Evolutionary conservation across 148 eudicot genomes (phyloP).

Genomic region (Fagopyrum homotropicum): DNA sequence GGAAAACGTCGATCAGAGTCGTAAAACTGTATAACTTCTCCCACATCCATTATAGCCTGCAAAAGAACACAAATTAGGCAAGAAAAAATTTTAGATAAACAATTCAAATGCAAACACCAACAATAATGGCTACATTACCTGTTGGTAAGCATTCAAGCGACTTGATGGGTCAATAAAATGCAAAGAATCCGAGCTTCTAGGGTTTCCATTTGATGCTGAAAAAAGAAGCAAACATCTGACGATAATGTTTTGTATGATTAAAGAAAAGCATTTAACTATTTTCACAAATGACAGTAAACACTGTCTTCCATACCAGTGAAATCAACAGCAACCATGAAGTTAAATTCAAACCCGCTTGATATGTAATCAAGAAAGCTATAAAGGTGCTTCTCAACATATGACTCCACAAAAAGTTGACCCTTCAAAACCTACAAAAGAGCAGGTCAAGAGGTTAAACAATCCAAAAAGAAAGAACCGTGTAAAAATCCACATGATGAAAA

Average conservation of each 20-base stretch:
- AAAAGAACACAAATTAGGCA: conserved; percentile 17
- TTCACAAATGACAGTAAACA: background rate
- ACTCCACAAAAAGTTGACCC: conserved; percentile 73
- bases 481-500: background rate
- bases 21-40: conserved; percentile 76
- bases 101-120: background rate
- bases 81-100: background rate
- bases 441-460: background rate
- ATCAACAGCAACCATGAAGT: conserved; percentile 73
- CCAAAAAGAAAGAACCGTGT: background rate
- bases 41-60: conserved; percentile 89
- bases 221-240: background rate
- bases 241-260: background rate
- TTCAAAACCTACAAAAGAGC: conserved; percentile 52
- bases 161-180: conserved; percentile 88
- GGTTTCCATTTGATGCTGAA: conserved; percentile 85
- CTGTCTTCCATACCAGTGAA: conserved; percentile 58
- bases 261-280: background rate
- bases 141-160: conserved; percentile 80
- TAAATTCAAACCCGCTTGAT: conserved; percentile 82
- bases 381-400: conserved; percentile 51
- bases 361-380: conserved; percentile 87
- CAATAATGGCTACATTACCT: conserved; percentile 34
- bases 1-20: conserved; percentile 81
- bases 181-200: conserved; percentile 53